phyloP scores from a whole-genome alignment of 2,329 filamentous ascomycete species.

The Calonectria leucothoes region DNA sequence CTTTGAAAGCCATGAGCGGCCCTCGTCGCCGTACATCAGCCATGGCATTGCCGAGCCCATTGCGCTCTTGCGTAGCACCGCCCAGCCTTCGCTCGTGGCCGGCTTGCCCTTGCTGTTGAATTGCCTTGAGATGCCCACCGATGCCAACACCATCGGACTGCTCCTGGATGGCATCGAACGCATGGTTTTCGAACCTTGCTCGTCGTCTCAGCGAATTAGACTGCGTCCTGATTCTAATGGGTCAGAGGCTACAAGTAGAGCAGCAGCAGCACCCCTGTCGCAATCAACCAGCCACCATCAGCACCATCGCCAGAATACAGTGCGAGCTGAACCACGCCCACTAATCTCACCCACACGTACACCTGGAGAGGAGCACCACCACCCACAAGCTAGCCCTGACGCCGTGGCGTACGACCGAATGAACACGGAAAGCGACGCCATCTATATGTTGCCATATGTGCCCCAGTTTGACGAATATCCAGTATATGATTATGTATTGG shows the following conservation, averaged over 20 bases:
- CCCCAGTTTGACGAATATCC: neutral
- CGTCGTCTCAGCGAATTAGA: neutral
- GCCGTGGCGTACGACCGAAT: neutral
- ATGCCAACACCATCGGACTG: neutral
- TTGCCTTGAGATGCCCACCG: neutral
- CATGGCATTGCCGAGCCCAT: neutral
- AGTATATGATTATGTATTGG: neutral
- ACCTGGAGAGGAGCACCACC: too few species aligned
- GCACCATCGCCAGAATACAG: neutral
- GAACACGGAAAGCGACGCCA: neutral
- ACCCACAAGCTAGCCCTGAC: neutral
- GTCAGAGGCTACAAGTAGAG: neutral
- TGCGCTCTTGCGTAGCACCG: neutral
- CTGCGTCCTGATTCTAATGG: neutral
- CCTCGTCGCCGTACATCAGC: neutral
- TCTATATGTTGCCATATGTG: neutral
- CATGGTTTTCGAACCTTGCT: neutral
- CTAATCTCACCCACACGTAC: neutral
- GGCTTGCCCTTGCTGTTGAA: neutral
- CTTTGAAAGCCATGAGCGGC: neutral
- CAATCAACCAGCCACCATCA: too few species aligned
- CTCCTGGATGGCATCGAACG: neutral
- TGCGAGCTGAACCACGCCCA: neutral
- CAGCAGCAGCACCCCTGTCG: too few species aligned
- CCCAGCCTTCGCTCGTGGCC: neutral